These are phyloP conservation scores for Apostasia shenzhenica DNA, from an alignment of 106 monocot genomes.

Conservation along the genomic window DNA sequence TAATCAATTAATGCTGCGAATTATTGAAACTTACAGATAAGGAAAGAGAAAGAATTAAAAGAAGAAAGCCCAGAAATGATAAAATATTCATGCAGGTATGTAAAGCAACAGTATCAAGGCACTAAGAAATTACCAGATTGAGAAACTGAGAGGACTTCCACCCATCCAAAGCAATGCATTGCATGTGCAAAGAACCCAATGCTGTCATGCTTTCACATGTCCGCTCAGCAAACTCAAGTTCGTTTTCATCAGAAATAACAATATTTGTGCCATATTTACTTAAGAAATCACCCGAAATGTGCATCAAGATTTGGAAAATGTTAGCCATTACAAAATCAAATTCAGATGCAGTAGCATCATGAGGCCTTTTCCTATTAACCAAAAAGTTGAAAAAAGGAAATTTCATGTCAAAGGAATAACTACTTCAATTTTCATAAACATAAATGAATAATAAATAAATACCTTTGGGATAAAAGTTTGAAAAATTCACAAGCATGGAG, in stretches of 20 bases:
- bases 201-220: slow-evolving; percentile 84
- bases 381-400: not conserved
- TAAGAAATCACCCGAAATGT: slow-evolving; percentile 60
- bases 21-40: no score
- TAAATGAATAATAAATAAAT: slow-evolving; percentile 2
- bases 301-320: slow-evolving; percentile 75
- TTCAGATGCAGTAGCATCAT: slow-evolving; percentile 53
- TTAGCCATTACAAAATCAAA: slow-evolving; percentile 75
- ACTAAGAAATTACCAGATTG: slow-evolving; percentile 49
- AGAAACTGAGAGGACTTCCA: slow-evolving; percentile 48
- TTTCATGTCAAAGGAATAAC: not conserved
- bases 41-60: no score
- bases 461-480: slow-evolving; percentile 89
- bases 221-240: slow-evolving; percentile 71
- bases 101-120: not conserved
- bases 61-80: no score
- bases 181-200: slow-evolving; percentile 74
- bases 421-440: not conserved
- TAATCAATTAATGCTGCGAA: no score
- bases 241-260: slow-evolving; percentile 62
- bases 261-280: slow-evolving; percentile 38
- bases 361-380: slow-evolving; percentile 66
- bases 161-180: slow-evolving; percentile 47
- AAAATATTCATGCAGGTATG: no score
- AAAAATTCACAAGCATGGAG: slow-evolving; percentile 95